Evolutionary conservation across 1,284 basidiomycete species (phyloP).

Genomic region (Calocybe gambosa): DNA sequence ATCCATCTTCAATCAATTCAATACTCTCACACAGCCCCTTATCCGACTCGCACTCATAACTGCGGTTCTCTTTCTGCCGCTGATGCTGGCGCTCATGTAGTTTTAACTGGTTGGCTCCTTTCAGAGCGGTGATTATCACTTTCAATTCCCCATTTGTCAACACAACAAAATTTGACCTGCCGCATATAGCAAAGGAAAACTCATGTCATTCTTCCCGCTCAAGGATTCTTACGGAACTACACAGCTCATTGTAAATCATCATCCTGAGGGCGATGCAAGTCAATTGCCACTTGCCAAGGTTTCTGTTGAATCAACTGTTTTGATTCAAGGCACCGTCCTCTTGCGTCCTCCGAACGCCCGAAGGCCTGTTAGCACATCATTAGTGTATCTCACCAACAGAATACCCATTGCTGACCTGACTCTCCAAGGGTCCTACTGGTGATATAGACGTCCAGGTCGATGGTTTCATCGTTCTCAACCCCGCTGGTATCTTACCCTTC

Average conservation of each 20-base stretch:
- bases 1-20: background rate
- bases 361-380: slow-evolving; percentile 41
- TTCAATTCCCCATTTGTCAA: slow-evolving; percentile 24
- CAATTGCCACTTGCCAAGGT: slow-evolving; percentile 49
- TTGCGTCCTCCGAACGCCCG: slow-evolving; percentile 57
- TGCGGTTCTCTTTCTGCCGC: slow-evolving; percentile 54
- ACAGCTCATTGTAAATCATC: slow-evolving; percentile 67
- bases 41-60: slow-evolving; percentile 56
- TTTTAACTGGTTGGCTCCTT: slow-evolving; percentile 75
- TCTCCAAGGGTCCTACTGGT: slow-evolving; percentile 53
- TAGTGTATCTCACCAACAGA: slow-evolving; percentile 11
- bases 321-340: slow-evolving; percentile 67
- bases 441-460: slow-evolving; percentile 79
- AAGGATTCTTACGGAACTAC: slow-evolving; percentile 71
- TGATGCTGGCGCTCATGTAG: slow-evolving; percentile 54
- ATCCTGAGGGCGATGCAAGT: slow-evolving; percentile 23
- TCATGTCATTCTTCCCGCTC: slow-evolving; percentile 74
- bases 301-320: slow-evolving; percentile 72
- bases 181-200: slow-evolving; percentile 58
- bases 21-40: slow-evolving; percentile 44
- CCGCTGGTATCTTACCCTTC: slow-evolving; percentile 75
- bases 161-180: slow-evolving; percentile 25
- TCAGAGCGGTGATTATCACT: slow-evolving; percentile 55
- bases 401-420: slow-evolving; percentile 15
- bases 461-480: slow-evolving; percentile 70